Percentiles rank a stretch among this genome's conserved stretches.
Evolutionary conservation across 2,329 filamentous ascomycete species (phyloP).

Genomic region (Ophiognomonia clavigignenti-juglandacearum): DNA sequence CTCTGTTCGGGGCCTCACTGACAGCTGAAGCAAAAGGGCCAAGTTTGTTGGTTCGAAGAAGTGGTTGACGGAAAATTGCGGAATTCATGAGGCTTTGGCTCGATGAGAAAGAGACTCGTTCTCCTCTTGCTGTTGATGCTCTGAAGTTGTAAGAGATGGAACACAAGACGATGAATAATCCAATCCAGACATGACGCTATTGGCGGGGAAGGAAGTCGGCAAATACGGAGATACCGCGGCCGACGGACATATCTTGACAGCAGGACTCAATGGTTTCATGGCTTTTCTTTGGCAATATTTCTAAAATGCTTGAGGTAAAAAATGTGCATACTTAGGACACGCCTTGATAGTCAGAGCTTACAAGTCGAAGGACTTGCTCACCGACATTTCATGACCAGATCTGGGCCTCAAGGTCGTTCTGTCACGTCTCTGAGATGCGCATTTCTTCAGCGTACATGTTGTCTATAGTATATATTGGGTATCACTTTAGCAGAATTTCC

Average conservation of each 20-base stretch:
- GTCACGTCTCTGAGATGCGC: no score
- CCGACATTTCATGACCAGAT: no score
- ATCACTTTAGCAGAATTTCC: no score
- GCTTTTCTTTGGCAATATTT: no score
- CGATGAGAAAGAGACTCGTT: neutral
- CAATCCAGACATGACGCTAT: slow-evolving; percentile 15
- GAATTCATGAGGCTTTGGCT: slow-evolving; percentile 34
- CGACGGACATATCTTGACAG: neutral
- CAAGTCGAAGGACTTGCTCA: no score
- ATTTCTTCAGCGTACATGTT: no score
- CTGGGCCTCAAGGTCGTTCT: no score
- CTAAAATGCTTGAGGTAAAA: no score
- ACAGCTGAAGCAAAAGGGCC: slow-evolving; percentile 25
- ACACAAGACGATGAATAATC: slow-evolving; percentile 11
- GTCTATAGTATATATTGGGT: no score
- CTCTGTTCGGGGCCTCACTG: slow-evolving; percentile 19
- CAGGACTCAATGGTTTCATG: no score
- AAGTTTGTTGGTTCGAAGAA: slow-evolving; percentile 28
- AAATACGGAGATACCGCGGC: neutral
- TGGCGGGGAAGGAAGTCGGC: slow-evolving; percentile 3
- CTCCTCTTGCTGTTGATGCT: slow-evolving; percentile 3
- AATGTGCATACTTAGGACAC: no score
- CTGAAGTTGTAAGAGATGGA: neutral
- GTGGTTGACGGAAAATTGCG: slow-evolving; percentile 31
- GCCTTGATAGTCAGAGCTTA: no score